Conservation (phyloP, 805 yeast genomes). For the Cyberlindnera euphorbiiphila region DNA sequence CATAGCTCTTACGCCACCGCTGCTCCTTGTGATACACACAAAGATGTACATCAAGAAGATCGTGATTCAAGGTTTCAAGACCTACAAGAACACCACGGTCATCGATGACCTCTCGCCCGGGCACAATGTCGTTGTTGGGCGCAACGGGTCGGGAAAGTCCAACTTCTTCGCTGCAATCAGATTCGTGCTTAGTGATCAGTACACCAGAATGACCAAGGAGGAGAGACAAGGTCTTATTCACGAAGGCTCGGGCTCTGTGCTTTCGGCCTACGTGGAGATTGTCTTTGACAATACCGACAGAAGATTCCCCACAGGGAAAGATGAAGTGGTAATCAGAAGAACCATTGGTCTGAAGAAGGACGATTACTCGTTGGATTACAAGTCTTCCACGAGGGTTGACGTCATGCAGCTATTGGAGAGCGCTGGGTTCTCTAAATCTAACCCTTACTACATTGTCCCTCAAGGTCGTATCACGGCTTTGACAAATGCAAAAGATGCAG, state of each 20-base stretch:
- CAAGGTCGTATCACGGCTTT: conserved; percentile 88
- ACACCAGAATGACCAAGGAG: conserved; percentile 76
- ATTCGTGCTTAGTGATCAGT: conserved; percentile 87
- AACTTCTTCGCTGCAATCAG: conserved; percentile 94
- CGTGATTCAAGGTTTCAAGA: conserved; percentile 87
- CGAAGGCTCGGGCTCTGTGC: conserved; percentile 84
- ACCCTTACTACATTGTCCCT: conserved; percentile 95
- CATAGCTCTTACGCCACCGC: no score
- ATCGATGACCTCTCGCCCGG: conserved; percentile 75
- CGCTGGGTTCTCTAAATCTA: conserved; percentile 87
- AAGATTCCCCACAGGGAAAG: conserved; percentile 52
- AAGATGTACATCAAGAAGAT: conserved; percentile 47
- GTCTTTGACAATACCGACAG: conserved; percentile 77
- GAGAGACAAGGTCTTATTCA: conserved; percentile 85
- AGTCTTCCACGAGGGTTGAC: conserved; percentile 74
- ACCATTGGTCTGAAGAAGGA: conserved; percentile 93
- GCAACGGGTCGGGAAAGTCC: conserved; percentile 96
- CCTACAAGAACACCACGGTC: conserved; percentile 79
- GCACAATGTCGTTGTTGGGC: conserved; percentile 83
- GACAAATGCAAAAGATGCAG: conserved; percentile 85
- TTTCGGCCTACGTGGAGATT: conserved; percentile 91
- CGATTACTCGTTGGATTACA: conserved; percentile 81
- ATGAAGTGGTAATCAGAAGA: conserved; percentile 72
- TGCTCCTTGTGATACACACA: no score
- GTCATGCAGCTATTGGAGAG: conserved; percentile 78